These are phyloP conservation scores for Halenospora varia DNA, from an alignment of 495 filamentous ascomycete genomes.

Conservation along the genomic window DNA sequence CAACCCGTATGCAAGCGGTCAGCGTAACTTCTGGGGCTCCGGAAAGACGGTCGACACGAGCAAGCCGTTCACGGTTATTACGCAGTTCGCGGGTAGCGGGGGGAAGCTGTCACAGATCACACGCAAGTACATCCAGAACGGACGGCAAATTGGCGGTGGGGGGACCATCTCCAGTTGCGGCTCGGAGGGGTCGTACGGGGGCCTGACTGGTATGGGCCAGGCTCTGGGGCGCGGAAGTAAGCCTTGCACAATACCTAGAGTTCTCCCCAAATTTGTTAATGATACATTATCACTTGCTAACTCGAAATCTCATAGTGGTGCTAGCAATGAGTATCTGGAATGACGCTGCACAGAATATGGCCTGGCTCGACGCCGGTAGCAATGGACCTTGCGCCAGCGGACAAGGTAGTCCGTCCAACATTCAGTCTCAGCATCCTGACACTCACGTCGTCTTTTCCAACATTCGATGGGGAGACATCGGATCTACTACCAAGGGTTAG, in stretches of 20 bases:
- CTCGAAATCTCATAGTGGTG: slow-evolving; percentile 49
- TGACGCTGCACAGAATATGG: slow-evolving; percentile 70
- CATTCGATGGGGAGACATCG: slow-evolving; percentile 64
- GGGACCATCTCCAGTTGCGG: slow-evolving; percentile 18
- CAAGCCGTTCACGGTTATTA: slow-evolving; percentile 60
- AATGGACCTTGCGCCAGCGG: slow-evolving; percentile 63
- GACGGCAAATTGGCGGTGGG: slow-evolving; percentile 27
- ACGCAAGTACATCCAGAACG: slow-evolving; percentile 58
- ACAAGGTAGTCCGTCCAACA: slow-evolving; percentile 55
- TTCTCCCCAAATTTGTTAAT: slow-evolving; percentile 1
- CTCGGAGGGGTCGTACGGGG: slow-evolving; percentile 27
- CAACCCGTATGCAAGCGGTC: slow-evolving; percentile 57
- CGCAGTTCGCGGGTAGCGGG: slow-evolving; percentile 54
- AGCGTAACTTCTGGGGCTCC: slow-evolving; percentile 49
- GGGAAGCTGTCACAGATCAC: slow-evolving; percentile 52
- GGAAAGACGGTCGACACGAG: slow-evolving; percentile 54
- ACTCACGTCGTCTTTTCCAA: slow-evolving; percentile 62
- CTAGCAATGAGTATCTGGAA: slow-evolving; percentile 67
- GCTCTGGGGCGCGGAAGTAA: slow-evolving; percentile 31
- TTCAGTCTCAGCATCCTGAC: slow-evolving; percentile 51
- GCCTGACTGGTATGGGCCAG: slow-evolving; percentile 52
- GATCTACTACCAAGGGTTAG: slow-evolving; percentile 42
- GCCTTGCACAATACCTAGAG: slow-evolving; percentile 25
- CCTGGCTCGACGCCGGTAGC: slow-evolving; percentile 75
- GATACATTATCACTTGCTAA: slow-evolving; percentile 27